Base-by-base conservation (phyloP, 768 basidiomycete species). In the Suillus tomentosus region DNA sequence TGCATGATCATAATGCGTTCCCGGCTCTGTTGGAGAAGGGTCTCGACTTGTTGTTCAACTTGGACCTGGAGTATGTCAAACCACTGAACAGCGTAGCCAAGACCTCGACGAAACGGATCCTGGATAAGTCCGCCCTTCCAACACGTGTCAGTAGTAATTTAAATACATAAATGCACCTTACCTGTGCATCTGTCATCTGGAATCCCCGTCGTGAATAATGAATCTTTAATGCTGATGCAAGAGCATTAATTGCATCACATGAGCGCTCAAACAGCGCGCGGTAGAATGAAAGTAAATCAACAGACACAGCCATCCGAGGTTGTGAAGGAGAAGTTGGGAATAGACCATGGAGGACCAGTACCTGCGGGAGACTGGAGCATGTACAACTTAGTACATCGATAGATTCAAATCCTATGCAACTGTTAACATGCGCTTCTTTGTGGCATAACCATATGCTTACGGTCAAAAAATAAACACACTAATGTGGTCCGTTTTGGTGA, bases 201-300 rank as follows among this genome's bases (percentile, higher is more conserved):
- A 24, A 60, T 68, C 76, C 78, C 3, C 15, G 17, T 3, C 24
- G n/a, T 3, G 31, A 37, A 31, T 66, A 63, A 37, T 66, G 54
- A 65, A 34, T n/a, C 14, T 43, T 19, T 37, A 58, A 19, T 4
- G 14, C 53, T 39, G 24, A 34, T 5, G 64, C 54, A 14, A 56
- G n/a, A 6, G n/a, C 17, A 60, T 76, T 54, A 65, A 68, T 65
- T 58, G 61, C 27, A 61, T 81, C 74, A 27, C 77, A 79, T 0
- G 77, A 78, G 0, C 69, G 66, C 62, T 80, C 74, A 56, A 80
- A 81, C 2, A 79, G 62, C 1, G 73, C 70, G 0, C 59, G 61
- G 60, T 78, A 79, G 63, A 79, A 78, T 2, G 74, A 65, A 73
- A 27, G 27, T 27, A 27, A 27, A 3, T 27, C 27, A 3, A 27